Evolutionary conservation across 192 early-diverging fungal species (phyloP), one percentile per base, ranked within the genome.

Genomic region (Entomortierella beljakovae): DNA sequence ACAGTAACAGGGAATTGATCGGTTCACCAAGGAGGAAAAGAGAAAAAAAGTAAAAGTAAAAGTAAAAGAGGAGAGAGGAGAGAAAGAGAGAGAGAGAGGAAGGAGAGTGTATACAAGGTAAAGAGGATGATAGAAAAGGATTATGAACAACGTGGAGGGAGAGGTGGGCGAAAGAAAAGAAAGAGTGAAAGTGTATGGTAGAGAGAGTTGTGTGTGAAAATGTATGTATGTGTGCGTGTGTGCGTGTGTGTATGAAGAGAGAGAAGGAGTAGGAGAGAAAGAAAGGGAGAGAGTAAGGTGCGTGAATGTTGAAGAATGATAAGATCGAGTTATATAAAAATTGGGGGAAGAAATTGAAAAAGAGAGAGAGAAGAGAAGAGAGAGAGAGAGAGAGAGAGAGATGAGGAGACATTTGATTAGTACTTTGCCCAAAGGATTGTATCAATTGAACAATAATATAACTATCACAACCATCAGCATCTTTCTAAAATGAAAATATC

Each of bases 261-360:
- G 58, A 57, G n/a, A 48, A 48, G 28, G 43, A 54, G 31, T 49
- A 55, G 37, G 64, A 79, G 62, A 73, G 66, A 61, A 54, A 52
- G 53, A 73, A 10, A 37, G 40, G 49, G 54, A 29, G 57, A 11
- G 57, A 26, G 8, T 2, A 34, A 10, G 18, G 26, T 25, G 43
- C 25, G 57, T 37, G 28, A 33, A 26, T 43, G 32, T 25, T 6
- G 25, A 38, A 23, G 42, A 57, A 7, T 33, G 34, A 38, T 13
- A 13, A 38, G 37, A 38, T 6, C 38, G 51, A 35, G 25, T 31
- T n/a, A 57, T 54, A 13, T 43, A 50, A n/a, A 18, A 18, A 50
- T 22, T 29, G 64, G 26, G 53, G 70, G 46, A 70, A 81, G 53
- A 57, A 52, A 46, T 74, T 62, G 59, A 82, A 69, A 70, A 83